These are phyloP conservation scores for Trichophaea hybrida DNA, from an alignment of 2,329 filamentous ascomycete species.

Conservation along the genomic window DNA sequence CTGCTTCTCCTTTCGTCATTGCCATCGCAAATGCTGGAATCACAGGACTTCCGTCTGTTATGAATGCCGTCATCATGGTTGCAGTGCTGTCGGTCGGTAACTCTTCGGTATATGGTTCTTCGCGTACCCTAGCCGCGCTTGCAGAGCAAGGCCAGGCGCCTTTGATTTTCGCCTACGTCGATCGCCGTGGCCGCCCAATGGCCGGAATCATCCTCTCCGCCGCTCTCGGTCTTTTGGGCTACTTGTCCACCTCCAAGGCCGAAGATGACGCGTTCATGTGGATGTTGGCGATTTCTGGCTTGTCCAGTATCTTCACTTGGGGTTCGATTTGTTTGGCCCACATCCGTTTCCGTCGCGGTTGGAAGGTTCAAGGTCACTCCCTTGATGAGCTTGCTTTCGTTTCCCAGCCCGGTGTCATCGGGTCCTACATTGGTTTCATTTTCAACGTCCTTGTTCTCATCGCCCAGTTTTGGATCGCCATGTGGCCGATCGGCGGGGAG, in stretches of 20 bases:
- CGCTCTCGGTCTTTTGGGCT: slow-evolving; percentile 57
- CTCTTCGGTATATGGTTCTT: slow-evolving; percentile 80
- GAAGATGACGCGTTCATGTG: slow-evolving; percentile 57
- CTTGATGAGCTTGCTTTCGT: slow-evolving; percentile 66
- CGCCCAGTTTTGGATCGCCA: slow-evolving; percentile 79
- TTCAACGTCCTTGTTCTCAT: slow-evolving; percentile 64
- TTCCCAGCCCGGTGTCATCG: slow-evolving; percentile 62
- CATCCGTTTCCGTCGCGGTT: slow-evolving; percentile 79
- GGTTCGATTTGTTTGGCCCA: slow-evolving; percentile 76
- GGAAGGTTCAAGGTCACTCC: slow-evolving; percentile 53
- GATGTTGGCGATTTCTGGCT: slow-evolving; percentile 60
- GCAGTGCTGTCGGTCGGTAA: slow-evolving; percentile 85
- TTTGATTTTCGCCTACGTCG: slow-evolving; percentile 61
- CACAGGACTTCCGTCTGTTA: slow-evolving; percentile 63
- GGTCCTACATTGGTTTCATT: slow-evolving; percentile 64
- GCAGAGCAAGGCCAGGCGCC: slow-evolving; percentile 80
- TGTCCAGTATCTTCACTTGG: slow-evolving; percentile 67
- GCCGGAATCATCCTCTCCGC: slow-evolving; percentile 56
- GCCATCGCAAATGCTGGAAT: slow-evolving; percentile 78
- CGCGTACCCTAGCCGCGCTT: slow-evolving; percentile 74
- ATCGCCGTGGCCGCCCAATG: slow-evolving; percentile 65
- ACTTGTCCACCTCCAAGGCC: slow-evolving; percentile 45
- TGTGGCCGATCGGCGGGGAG: slow-evolving; percentile 50
- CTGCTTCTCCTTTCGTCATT: slow-evolving; percentile 83
- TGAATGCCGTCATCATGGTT: slow-evolving; percentile 90